phyloP scores from a whole-genome alignment of 257 asterid genomes.

The Rauvolfia tetraphylla region DNA sequence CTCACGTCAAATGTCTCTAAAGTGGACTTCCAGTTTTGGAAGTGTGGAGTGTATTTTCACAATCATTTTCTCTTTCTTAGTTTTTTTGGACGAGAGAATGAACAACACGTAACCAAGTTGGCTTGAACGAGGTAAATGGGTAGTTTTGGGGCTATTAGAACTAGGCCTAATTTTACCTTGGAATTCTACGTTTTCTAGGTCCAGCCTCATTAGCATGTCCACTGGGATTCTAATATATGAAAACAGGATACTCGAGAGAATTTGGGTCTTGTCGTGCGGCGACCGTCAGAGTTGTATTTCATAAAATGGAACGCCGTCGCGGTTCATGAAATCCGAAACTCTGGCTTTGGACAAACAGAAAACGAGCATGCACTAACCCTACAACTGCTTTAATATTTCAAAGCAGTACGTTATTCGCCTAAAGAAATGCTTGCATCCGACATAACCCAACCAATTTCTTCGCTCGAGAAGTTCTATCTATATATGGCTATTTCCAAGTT shows the following conservation, averaged over 20 bases:
- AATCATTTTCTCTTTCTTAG: too few relatives aligned
- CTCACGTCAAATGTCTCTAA: background rate
- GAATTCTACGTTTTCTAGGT: too few relatives aligned
- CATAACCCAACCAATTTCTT: background rate
- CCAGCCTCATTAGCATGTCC: too few relatives aligned
- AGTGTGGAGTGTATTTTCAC: too few relatives aligned
- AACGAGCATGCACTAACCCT: background rate
- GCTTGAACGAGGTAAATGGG: too few relatives aligned
- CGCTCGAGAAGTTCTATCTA: conserved; percentile 15
- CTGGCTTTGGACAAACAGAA: background rate
- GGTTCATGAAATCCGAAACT: conserved; percentile 4
- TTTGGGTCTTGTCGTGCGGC: background rate
- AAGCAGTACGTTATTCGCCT: background rate
- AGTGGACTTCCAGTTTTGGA: background rate
- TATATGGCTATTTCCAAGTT: conserved; percentile 1
- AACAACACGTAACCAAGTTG: too few relatives aligned
- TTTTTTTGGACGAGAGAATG: too few relatives aligned
- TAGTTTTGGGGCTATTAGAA: too few relatives aligned
- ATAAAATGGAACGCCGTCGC: background rate
- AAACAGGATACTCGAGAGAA: too few relatives aligned
- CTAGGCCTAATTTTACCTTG: too few relatives aligned
- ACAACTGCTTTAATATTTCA: background rate
- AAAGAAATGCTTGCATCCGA: background rate
- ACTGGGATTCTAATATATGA: too few relatives aligned
- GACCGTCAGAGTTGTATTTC: background rate